These are phyloP conservation scores for Phoma sp. DNA, from an alignment of 2,329 filamentous ascomycete genomes.

Conservation along the genomic window DNA sequence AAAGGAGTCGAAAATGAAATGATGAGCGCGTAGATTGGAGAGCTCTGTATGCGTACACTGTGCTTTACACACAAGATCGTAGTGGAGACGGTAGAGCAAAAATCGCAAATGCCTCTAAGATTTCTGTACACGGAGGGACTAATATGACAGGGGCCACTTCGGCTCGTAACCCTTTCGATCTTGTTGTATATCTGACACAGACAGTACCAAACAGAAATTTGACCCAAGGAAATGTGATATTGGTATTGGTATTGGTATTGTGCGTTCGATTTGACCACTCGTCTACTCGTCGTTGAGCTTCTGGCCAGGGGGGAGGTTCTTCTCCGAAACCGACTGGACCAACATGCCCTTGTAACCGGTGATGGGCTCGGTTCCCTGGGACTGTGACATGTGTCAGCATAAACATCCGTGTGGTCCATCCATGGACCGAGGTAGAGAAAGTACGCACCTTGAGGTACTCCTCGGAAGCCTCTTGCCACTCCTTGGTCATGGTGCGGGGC, in stretches of 20 bases:
- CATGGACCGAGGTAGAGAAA: not conserved
- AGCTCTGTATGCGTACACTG: conserved; percentile 30
- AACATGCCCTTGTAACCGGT: conserved; percentile 50
- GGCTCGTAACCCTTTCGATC: conserved; percentile 33
- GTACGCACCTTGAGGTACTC: conserved; percentile 85
- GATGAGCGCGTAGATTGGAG: conserved; percentile 29
- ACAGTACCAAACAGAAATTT: conserved; percentile 45
- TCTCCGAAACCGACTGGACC: conserved; percentile 48
- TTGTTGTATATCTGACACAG: conserved; percentile 42
- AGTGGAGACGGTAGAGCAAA: conserved; percentile 23
- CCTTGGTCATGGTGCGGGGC: conserved; percentile 91
- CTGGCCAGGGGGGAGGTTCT: conserved; percentile 31
- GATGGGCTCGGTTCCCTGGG: conserved; percentile 47
- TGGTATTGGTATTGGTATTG: conserved; percentile 42
- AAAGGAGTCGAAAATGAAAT: not conserved
- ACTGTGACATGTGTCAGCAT: conserved; percentile 32
- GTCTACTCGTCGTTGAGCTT: conserved; percentile 44
- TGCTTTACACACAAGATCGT: conserved; percentile 23
- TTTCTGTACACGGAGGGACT: conserved; percentile 48
- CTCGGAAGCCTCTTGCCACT: conserved; percentile 95
- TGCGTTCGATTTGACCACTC: conserved; percentile 29
- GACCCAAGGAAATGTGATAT: conserved; percentile 45
- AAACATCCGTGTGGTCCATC: not conserved
- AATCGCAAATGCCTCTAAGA: conserved; percentile 42
- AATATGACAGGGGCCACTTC: conserved; percentile 43